Conservation (phyloP, 2,329 filamentous ascomycete genomes). For the Cladosporium sp. region DNA sequence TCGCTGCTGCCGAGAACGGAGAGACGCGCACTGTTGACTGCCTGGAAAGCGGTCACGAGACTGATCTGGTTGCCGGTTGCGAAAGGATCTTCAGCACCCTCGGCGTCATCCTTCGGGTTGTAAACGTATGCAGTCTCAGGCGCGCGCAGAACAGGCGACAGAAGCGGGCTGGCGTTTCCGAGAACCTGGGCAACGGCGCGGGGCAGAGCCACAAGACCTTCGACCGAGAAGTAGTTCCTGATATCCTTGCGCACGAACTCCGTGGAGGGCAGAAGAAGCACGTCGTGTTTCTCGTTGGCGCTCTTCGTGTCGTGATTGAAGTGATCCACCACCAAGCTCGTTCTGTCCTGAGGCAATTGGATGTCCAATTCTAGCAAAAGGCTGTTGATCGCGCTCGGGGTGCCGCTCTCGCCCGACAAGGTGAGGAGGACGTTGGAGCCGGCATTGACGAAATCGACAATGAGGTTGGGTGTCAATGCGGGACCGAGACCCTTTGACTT, state of each 20-base stretch:
- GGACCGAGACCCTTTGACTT: conserved; percentile 93
- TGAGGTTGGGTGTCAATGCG: conserved; percentile 75
- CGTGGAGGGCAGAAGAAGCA: conserved; percentile 73
- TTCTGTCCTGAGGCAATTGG: conserved; percentile 78
- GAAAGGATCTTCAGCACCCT: conserved; percentile 74
- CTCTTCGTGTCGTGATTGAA: conserved; percentile 84
- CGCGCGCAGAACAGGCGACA: conserved; percentile 78
- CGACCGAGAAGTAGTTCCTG: conserved; percentile 72
- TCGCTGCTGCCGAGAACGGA: conserved; percentile 82
- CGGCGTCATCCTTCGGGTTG: conserved; percentile 79
- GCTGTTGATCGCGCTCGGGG: conserved; percentile 69
- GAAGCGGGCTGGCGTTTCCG: conserved; percentile 68
- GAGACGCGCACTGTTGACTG: conserved; percentile 87
- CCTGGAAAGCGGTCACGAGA: conserved; percentile 82
- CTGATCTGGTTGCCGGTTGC: conserved; percentile 78
- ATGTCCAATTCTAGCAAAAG: conserved; percentile 88
- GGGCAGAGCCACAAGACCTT: conserved; percentile 74
- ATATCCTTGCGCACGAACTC: conserved; percentile 61
- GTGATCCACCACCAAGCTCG: conserved; percentile 84
- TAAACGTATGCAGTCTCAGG: conserved; percentile 87
- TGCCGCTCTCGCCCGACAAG: conserved; percentile 67
- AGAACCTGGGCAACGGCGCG: conserved; percentile 76
- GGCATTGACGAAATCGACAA: conserved; percentile 88
- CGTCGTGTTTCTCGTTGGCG: conserved; percentile 80
- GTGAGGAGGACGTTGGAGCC: conserved; percentile 88